Evolutionary conservation across 345 rosid species (phyloP).

Genomic region (Citrus unshiu): DNA sequence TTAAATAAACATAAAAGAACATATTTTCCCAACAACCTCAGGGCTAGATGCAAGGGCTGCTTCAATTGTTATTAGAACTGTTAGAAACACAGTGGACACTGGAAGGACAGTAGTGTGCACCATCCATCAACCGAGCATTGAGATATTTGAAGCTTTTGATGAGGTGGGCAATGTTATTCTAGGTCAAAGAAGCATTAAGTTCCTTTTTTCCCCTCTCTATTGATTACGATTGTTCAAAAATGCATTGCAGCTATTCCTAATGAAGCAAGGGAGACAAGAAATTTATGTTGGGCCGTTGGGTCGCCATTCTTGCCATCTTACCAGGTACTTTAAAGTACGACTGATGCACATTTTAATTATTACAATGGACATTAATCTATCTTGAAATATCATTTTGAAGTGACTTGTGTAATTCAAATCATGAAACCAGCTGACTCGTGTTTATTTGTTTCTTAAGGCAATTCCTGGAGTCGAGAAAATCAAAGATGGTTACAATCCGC

Average conservation of each 20-base stretch:
- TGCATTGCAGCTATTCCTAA: conserved; percentile 50
- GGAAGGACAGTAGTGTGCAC: conserved; percentile 53
- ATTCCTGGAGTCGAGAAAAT: conserved; percentile 58
- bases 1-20: too few species aligned
- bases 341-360: background rate
- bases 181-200: background rate
- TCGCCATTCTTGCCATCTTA: conserved; percentile 49
- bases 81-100: conserved; percentile 43
- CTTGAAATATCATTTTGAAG: background rate
- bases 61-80: conserved; percentile 54
- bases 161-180: conserved; percentile 28
- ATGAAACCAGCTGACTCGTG: background rate
- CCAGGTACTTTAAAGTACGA: conserved; percentile 67
- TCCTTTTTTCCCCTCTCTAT: background rate
- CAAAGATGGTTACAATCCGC: conserved; percentile 75
- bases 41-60: conserved; percentile 57
- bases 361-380: too few species aligned
- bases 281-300: conserved; percentile 78
- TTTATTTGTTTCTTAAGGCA: conserved; percentile 21
- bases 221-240: background rate
- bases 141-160: conserved; percentile 47
- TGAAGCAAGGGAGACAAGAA: conserved; percentile 76
- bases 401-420: background rate
- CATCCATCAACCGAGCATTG: conserved; percentile 51
- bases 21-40: conserved; percentile 23